A percentile compares a stretch with the other conserved stretches of the same genome.
phyloP scores from a whole-genome alignment of 441 rosid genomes.

The Erysimum cheiri region DNA sequence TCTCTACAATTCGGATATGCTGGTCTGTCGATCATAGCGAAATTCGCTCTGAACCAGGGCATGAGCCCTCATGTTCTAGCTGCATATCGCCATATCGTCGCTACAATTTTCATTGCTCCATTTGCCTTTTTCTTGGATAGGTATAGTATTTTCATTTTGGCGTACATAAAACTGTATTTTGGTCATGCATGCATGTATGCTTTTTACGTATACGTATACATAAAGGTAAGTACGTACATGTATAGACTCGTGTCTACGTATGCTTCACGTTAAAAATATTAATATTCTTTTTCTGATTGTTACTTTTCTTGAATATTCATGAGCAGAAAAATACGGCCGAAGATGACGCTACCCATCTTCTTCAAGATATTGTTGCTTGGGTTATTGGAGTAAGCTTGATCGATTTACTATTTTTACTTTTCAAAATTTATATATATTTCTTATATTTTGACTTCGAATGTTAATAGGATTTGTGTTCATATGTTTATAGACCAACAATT shows the following conservation, averaged over 20 bases:
- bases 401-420: background rate
- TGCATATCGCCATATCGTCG: conserved; percentile 59
- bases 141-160: conserved; percentile 34
- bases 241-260: conserved; percentile 11
- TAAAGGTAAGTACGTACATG: background rate
- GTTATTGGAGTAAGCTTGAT: conserved; percentile 64
- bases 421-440: background rate
- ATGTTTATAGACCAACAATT: conserved; percentile 58
- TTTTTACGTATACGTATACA: background rate
- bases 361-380: conserved; percentile 62
- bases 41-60: conserved; percentile 59
- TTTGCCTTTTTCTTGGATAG: conserved; percentile 64
- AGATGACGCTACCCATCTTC: conserved; percentile 58
- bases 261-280: background rate
- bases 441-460: background rate
- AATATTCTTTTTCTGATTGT: background rate
- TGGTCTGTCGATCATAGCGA: conserved; percentile 55
- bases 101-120: conserved; percentile 58
- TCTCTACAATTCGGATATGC: conserved; percentile 62
- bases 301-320: conserved; percentile 10
- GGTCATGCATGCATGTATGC: conserved; percentile 18
- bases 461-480: background rate
- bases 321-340: conserved; percentile 63
- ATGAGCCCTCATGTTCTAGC: conserved; percentile 65
- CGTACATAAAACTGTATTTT: background rate